phyloP scores from a whole-genome alignment of 2,329 filamentous ascomycete species.

The Colletotrichum incanum region DNA sequence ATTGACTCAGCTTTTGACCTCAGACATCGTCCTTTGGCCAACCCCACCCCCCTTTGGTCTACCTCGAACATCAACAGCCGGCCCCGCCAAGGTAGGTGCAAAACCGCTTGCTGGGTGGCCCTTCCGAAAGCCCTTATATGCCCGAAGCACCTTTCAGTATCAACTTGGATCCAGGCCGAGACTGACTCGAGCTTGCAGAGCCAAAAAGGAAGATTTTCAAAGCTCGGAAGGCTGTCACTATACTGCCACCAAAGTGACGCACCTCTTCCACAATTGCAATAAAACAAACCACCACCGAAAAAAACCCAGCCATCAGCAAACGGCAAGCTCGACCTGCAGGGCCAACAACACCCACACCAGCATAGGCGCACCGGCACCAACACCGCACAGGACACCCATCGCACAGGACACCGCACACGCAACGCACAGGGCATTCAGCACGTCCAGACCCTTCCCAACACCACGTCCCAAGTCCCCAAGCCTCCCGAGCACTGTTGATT shows the following conservation, averaged over 20 bases:
- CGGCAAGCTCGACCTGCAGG: neutral
- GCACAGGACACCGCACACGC: constrained; percentile 5
- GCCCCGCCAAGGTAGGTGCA: constrained; percentile 16
- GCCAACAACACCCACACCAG: neutral
- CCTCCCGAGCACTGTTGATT: constrained; percentile 19
- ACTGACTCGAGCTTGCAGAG: constrained; percentile 11
- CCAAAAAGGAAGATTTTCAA: constrained; percentile 1
- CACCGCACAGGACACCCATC: neutral
- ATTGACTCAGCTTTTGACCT: constrained; percentile 3
- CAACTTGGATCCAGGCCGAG: neutral
- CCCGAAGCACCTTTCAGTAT: constrained; percentile 12
- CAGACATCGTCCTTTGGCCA: constrained; percentile 2
- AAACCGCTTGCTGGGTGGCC: constrained; percentile 1
- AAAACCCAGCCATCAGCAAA: neutral
- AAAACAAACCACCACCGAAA: neutral
- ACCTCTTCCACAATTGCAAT: neutral
- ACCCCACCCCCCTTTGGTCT: neutral
- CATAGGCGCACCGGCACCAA: constrained; percentile 4
- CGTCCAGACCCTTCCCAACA: neutral
- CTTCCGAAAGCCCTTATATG: constrained; percentile 1
- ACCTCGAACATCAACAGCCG: constrained; percentile 1
- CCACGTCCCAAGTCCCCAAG: neutral
- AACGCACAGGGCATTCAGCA: constrained; percentile 23
- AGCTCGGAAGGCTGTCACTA: neutral
- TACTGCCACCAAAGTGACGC: neutral